These are phyloP conservation scores for Lentinula aciculospora DNA, from an alignment of 768 basidiomycete species.

Conservation along the genomic window DNA sequence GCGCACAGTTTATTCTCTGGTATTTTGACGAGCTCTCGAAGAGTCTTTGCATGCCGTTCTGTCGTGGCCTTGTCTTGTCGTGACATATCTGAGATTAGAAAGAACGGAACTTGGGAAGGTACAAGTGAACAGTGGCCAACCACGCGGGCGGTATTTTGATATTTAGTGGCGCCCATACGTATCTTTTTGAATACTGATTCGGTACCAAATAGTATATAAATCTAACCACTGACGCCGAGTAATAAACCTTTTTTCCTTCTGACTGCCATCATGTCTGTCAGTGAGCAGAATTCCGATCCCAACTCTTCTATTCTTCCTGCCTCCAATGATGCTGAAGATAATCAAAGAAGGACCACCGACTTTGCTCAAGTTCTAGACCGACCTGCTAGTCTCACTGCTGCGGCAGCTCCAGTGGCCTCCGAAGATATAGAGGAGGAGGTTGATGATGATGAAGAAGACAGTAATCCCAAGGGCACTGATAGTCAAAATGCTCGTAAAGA, in stretches of 20 bases:
- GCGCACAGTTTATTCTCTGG: slow-evolving; percentile 94
- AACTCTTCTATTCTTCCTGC: not conserved
- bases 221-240: not conserved
- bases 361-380: too few species aligned
- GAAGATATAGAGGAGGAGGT: too few species aligned
- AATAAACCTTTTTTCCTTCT: not conserved
- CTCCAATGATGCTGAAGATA: too few species aligned
- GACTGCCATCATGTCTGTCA: not conserved
- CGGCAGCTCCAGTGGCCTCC: too few species aligned
- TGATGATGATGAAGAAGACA: too few species aligned
- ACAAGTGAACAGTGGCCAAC: not conserved
- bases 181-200: too few species aligned
- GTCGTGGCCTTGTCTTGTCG: slow-evolving; percentile 82
- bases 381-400: too few species aligned
- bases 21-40: slow-evolving; percentile 82
- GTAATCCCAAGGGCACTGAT: too few species aligned
- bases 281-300: not conserved
- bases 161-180: too few species aligned
- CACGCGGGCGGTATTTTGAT: too few species aligned
- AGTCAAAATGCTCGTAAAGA: not conserved
- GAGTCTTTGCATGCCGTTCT: slow-evolving; percentile 68
- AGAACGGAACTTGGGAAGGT: not conserved
- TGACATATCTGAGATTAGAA: slow-evolving; percentile 21
- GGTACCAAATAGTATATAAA: too few species aligned
- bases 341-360: too few species aligned